phyloP scores from a whole-genome alignment of 2,329 filamentous ascomycete genomes.

The Colletotrichum musae region DNA sequence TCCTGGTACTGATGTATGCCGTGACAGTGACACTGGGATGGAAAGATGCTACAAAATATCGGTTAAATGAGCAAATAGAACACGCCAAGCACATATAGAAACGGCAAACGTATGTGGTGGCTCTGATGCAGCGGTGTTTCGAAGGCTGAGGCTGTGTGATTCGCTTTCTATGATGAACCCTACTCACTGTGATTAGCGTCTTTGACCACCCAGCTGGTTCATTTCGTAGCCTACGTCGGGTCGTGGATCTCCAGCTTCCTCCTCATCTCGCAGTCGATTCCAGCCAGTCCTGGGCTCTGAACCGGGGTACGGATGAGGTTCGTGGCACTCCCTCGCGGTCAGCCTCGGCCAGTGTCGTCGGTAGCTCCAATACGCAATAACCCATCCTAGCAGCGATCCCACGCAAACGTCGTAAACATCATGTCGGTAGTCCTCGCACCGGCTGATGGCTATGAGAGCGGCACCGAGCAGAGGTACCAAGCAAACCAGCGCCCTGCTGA shows the following conservation, averaged over 20 bases:
- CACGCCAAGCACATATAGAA: not conserved
- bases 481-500: slow-evolving; percentile 70
- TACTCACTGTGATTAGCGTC: slow-evolving; percentile 38
- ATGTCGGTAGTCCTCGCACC: slow-evolving; percentile 79
- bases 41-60: not conserved
- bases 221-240: slow-evolving; percentile 58
- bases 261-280: slow-evolving; percentile 67
- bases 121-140: slow-evolving; percentile 5
- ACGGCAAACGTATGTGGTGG: not conserved
- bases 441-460: slow-evolving; percentile 76
- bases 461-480: slow-evolving; percentile 73
- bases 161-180: slow-evolving; percentile 31
- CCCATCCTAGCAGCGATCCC: slow-evolving; percentile 72
- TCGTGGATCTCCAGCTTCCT: slow-evolving; percentile 57
- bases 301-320: slow-evolving; percentile 68
- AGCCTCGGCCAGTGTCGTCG: slow-evolving; percentile 74
- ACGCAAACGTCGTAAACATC: slow-evolving; percentile 79
- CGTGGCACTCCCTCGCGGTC: slow-evolving; percentile 65
- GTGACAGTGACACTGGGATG: not conserved
- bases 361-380: slow-evolving; percentile 76
- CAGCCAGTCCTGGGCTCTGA: slow-evolving; percentile 52
- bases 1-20: slow-evolving; percentile 2
- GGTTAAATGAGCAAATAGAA: not conserved
- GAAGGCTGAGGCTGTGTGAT: slow-evolving; percentile 15
- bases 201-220: slow-evolving; percentile 44